phyloP scores from a whole-genome alignment of 1,139 yeast genomes.

The Kazachstania sp. region DNA sequence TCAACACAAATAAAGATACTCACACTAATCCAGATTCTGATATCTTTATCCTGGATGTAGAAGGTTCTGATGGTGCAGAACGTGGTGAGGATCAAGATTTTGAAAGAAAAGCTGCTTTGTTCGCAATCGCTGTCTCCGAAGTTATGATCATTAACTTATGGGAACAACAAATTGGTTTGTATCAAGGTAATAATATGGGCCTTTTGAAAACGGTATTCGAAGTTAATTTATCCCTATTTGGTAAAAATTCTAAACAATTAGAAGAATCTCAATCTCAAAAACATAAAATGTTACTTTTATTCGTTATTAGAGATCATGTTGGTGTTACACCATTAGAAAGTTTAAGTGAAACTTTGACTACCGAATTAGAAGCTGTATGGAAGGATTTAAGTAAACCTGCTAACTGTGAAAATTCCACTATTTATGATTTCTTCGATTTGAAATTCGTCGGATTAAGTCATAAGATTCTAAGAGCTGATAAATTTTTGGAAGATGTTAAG shows the following conservation, averaged over 20 bases:
- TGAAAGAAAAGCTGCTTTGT: conserved; percentile 90
- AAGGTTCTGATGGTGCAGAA: conserved; percentile 97
- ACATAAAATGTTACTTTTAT: conserved; percentile 68
- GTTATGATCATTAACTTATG: conserved; percentile 85
- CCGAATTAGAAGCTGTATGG: conserved; percentile 78
- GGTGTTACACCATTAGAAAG: conserved; percentile 79
- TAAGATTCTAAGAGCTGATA: conserved; percentile 69
- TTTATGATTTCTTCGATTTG: conserved; percentile 77
- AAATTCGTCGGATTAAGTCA: conserved; percentile 79
- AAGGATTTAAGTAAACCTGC: conserved; percentile 62
- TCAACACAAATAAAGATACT: conserved; percentile 26
- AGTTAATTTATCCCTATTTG: conserved; percentile 77
- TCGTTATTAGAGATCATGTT: conserved; percentile 86
- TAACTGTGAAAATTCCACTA: conserved; percentile 42
- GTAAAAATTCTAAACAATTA: conserved; percentile 19
- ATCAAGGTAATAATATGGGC: conserved; percentile 98
- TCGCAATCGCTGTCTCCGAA: conserved; percentile 89
- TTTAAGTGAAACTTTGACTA: conserved; percentile 55
- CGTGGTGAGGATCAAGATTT: conserved; percentile 98
- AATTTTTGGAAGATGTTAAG: conserved; percentile 58
- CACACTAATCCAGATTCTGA: conserved; percentile 24
- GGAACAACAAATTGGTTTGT: conserved; percentile 95
- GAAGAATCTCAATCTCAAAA: conserved; percentile 19
- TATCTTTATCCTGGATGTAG: conserved; percentile 88
- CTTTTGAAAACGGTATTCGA: conserved; percentile 90